Base-by-base conservation (phyloP, 805 yeast species). In the Yamadazyma akitaensis region DNA sequence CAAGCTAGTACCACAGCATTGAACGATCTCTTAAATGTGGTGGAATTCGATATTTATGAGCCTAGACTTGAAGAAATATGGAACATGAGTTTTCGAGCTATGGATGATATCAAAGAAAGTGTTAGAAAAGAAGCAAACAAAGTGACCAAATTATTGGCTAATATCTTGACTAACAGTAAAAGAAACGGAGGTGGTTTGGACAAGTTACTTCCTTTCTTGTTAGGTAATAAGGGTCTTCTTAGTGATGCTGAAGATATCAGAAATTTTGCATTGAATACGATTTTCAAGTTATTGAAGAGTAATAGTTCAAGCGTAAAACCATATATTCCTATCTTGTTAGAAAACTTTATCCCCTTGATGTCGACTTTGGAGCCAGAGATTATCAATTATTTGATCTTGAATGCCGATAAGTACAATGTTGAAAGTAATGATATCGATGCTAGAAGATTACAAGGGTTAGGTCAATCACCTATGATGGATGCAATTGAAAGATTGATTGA, bases 81-180 rank as follows among this genome's bases (percentile, higher is more conserved):
- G 97, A 72, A 76, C 5, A 83, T 88, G 86, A 83, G 91, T 41
- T 91, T 92, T 68, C 77, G 99, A 58, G 79, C 81, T 0, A 79
- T 92, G 78, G 99, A 92, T 67, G 98, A 92, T 68, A 88, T 92
- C 49, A 94, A 94, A 63, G 97, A 88, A 32, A 86, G 95, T 65
- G 97, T 94, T 2, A 74, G 97, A 42, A 79, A 78, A 47, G 96
- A 88, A 39, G 97, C 96, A 9, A 67, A 75, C 34, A 77, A 76
- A 31, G 68, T 94, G 33, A 81, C 96, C 0, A 79, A 82, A 51
- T 73, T 77, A 9, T 71, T 91, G 24, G 81, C 96, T 0, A 75
- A 81, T 14, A 73, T 78, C 4, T 68, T 89, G 53, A 81, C 83
- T 2, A 72, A 81, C 14, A 17, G n/a, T 7, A 41, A 37, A 28